phyloP scores from a whole-genome alignment of 2,329 filamentous ascomycete species.

The Tolypocladium inflatum region DNA sequence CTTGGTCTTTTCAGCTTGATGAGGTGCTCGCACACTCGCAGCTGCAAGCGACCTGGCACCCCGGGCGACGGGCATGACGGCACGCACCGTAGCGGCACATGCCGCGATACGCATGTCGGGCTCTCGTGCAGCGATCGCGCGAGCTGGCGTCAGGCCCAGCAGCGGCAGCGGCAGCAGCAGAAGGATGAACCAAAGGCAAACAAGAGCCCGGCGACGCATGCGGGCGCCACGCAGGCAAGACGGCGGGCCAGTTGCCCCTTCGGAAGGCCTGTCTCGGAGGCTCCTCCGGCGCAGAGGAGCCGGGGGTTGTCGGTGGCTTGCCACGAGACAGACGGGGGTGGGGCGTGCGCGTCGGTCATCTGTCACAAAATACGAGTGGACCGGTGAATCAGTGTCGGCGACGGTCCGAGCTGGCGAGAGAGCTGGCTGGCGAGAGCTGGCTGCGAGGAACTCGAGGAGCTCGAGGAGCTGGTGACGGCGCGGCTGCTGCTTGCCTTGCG shows the following conservation, averaged over 20 bases:
- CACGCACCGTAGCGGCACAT: neutral
- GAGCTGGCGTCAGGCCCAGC: neutral
- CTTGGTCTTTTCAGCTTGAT: neutral
- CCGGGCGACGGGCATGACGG: neutral
- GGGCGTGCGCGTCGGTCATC: conserved; percentile 10
- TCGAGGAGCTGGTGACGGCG: neutral
- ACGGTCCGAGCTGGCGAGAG: neutral
- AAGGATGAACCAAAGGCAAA: neutral
- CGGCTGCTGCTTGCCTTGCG: neutral
- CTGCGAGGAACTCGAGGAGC: too few relatives aligned
- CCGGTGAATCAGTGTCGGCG: conserved; percentile 6
- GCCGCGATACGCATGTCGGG: neutral
- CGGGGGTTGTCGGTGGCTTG: neutral
- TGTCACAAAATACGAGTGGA: conserved; percentile 19
- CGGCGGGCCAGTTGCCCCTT: neutral
- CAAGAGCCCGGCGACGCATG: neutral
- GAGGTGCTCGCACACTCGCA: neutral
- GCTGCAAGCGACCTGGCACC: neutral
- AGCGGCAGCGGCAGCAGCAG: neutral
- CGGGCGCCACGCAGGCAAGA: neutral
- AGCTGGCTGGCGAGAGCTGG: neutral
- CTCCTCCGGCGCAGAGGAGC: too few relatives aligned
- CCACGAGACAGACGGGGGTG: neutral
- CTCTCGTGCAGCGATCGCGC: neutral
- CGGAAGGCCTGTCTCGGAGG: neutral